Percentiles rank a stretch among this genome's conserved stretches.
phyloP scores from a whole-genome alignment of 2,329 filamentous ascomycete species.

The Clarireedia paspali region DNA sequence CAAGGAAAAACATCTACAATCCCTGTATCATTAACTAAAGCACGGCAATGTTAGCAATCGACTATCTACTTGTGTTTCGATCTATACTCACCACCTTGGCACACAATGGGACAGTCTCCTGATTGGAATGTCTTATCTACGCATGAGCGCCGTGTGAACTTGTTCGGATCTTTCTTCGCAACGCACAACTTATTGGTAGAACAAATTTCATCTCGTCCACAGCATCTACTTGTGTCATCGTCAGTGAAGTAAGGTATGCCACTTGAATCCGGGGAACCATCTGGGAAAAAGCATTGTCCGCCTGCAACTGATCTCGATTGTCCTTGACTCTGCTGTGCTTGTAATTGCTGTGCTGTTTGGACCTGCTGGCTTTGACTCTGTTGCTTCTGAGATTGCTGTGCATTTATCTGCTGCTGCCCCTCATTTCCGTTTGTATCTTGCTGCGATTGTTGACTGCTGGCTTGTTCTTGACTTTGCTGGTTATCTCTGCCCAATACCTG shows the following conservation, averaged over 20 bases:
- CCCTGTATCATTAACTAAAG: slow-evolving; percentile 8
- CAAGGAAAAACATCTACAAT: slow-evolving; percentile 11
- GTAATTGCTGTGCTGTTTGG: not conserved
- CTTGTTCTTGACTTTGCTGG: not conserved
- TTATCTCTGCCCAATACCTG: not conserved
- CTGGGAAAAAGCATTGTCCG: slow-evolving; percentile 10
- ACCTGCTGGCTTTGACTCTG: not conserved
- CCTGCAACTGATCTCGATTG: not conserved
- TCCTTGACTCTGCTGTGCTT: not conserved
- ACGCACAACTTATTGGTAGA: slow-evolving; percentile 16
- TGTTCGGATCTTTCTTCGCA: slow-evolving; percentile 6
- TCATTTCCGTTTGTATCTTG: not conserved
- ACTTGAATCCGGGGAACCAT: slow-evolving; percentile 8
- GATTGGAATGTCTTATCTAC: slow-evolving; percentile 10
- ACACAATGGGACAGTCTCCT: slow-evolving; percentile 13
- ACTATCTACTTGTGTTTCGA: not conserved
- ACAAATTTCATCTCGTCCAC: slow-evolving; percentile 12
- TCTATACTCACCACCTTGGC: slow-evolving; percentile 12
- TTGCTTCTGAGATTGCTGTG: not conserved
- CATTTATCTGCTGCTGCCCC: too few species aligned
- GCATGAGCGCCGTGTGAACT: slow-evolving; percentile 13
- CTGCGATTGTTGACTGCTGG: not conserved
- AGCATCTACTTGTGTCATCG: slow-evolving; percentile 12
- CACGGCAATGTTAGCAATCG: not conserved
- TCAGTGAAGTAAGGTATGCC: slow-evolving; percentile 14